Base-by-base conservation (phyloP, 129 eudicot species). In the Flaveria sonorensis region DNA sequence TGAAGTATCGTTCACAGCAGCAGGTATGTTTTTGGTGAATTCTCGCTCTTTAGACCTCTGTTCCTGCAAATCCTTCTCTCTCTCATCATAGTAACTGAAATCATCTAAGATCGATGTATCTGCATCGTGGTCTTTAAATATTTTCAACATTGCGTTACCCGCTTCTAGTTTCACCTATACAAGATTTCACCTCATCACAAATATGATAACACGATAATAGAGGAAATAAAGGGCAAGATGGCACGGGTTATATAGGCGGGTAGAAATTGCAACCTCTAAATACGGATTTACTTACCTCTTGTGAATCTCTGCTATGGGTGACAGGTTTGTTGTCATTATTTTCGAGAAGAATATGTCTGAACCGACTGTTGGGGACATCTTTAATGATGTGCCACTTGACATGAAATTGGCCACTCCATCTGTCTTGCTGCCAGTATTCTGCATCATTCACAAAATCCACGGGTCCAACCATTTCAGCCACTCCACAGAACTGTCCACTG, bases 351-450 rank as follows among this genome's bases (percentile, higher is more conserved):
- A 93, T 93, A 78, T 93, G 96, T 69, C 98, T 89, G 70, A 93
- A 93, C 64, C 83, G 92, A 77, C 92, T 85, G 77, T 93, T 93
- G 20, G 98, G 98, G 0, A 90, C 89, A 75, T 93, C 98, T 65
- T 93, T 93, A 19, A 93, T 80, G 45, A 93, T 84, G 82, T 90
- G 96, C 98, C 98, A 93, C 73, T 85, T 85, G 19, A 93, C 98
- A 62, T 85, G 90, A 68, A 93, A 93, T 87, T 88, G 96, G 14
- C 98, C 98, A 81, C 92, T 93, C 98, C 98, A 93, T 79, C 98
- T 85, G 82, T 93, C 96, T 81, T 90, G 98, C 80, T 90, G 96
- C 98, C 98, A 93, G 77, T 93, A 88, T n/a, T 93, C 88, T 64
- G 98, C 98, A 83, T 90, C 83, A 50, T 83, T 88, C 78, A 85